Evolutionary conservation across 2,329 filamentous ascomycete genomes (phyloP), one percentile per base, ranked within the genome.

Genomic region (Periconia sp.): DNA sequence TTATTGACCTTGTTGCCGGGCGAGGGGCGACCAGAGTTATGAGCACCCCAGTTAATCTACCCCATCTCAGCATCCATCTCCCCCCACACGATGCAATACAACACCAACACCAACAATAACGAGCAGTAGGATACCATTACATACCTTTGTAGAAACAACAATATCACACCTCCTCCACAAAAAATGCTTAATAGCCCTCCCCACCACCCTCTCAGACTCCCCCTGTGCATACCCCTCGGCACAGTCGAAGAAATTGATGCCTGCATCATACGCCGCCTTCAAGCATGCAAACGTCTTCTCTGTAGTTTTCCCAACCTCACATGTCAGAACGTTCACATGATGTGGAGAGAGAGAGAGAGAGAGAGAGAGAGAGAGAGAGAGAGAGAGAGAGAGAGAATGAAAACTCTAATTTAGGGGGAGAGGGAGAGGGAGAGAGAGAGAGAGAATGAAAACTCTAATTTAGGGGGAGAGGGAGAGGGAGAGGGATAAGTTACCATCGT

Each of bases 1-100:
- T 87, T 87, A 72, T 88, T 88, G 47, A 86, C 77, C 9, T 76
- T 74, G 61, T 82, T 85, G 42, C 81, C 75, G 31, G 83, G 57
- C 1, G 53, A 29, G 15, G 51, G 43, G 26, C 57, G 52, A 18
- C 47, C 43, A 3, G 61, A 82, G 63, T 81, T 81, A 17, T 78
- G 79, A 12, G 57, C 62, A 40, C 84, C 85, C 79, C 82, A 87
- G 73, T 87, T 83, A 49, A 88, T 77, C 82, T 83, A 28, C 15
- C 5, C 22, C 19, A 3, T 13, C 11, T 4, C 23, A 25, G n/a
- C n/a, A n/a, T n/a, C 23, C 23, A 8, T n/a, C 8, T 25, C 23
- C 8, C 23, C 23, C 8, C n/a, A 25, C 23, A 8, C 15, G 26
- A 33, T 15, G 23, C 28, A 33, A 10, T 22, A 9, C 23, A 8